A percentile compares a stretch with the other conserved stretches of the same genome.
Evolutionary conservation across 331 rosid genomes (phyloP).

Genomic region (Prunus yedoensis): DNA sequence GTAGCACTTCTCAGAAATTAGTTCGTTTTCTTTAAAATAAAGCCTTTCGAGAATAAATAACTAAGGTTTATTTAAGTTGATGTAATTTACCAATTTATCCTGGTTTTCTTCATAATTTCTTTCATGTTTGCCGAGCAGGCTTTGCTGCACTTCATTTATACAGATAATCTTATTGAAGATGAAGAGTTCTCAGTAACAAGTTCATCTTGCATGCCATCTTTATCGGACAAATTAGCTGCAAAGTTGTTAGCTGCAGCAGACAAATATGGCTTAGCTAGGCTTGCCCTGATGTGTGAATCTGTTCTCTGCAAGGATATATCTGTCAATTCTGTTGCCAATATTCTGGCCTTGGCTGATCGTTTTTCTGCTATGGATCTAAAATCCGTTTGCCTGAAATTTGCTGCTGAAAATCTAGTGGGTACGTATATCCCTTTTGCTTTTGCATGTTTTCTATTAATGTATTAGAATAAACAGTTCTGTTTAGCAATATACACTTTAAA

Average conservation of each 20-base stretch:
- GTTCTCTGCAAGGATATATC: slow-evolving; percentile 87
- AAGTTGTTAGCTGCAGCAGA: slow-evolving; percentile 94
- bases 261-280: slow-evolving; percentile 75
- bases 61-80: background rate
- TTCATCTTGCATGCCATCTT: slow-evolving; percentile 56
- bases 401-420: slow-evolving; percentile 92
- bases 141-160: slow-evolving; percentile 80
- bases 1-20: no score
- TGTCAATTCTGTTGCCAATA: slow-evolving; percentile 78
- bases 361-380: slow-evolving; percentile 75
- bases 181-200: slow-evolving; percentile 60
- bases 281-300: slow-evolving; percentile 86
- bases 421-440: slow-evolving; percentile 29
- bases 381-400: slow-evolving; percentile 83
- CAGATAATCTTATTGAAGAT: slow-evolving; percentile 75
- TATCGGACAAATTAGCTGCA: slow-evolving; percentile 71
- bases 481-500: background rate
- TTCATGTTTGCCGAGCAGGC: slow-evolving; percentile 56
- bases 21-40: no score
- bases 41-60: background rate
- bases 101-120: slow-evolving; percentile 29
- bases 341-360: slow-evolving; percentile 85
- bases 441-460: background rate
- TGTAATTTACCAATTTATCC: slow-evolving; percentile 5
- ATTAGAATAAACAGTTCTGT: background rate